Conservation (phyloP, 768 basidiomycete species). For the Tricholoma furcatifolium region DNA sequence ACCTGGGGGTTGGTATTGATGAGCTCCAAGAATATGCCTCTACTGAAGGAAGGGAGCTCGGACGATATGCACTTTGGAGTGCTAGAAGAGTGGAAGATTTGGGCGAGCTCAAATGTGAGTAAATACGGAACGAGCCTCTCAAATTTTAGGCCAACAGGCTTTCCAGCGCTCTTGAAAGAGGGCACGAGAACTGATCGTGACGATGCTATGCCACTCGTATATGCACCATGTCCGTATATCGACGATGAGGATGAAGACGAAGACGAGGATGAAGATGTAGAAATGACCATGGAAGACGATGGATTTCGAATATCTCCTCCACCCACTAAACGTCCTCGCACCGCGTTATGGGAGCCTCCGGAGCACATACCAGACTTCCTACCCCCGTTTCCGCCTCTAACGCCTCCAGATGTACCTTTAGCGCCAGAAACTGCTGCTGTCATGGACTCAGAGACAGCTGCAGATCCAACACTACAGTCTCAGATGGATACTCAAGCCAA, state of each 20-base stretch:
- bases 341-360: constrained; percentile 58
- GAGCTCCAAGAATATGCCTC: constrained; percentile 67
- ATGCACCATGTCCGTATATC: constrained; percentile 33
- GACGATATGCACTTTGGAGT: constrained; percentile 64
- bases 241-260: constrained; percentile 32
- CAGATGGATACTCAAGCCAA: no score
- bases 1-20: constrained; percentile 68
- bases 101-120: constrained; percentile 68
- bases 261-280: constrained; percentile 24
- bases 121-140: constrained; percentile 16
- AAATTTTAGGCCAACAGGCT: constrained; percentile 23
- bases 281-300: constrained; percentile 16
- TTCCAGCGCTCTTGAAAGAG: constrained; percentile 57
- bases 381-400: constrained; percentile 60
- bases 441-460: no score
- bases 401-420: constrained; percentile 14
- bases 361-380: constrained; percentile 64
- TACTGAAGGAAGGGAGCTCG: constrained; percentile 69
- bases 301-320: constrained; percentile 32
- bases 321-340: constrained; percentile 57
- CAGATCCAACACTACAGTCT: no score
- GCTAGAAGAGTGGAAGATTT: constrained; percentile 69
- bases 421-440: not conserved
- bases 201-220: constrained; percentile 55
- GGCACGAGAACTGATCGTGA: constrained; percentile 56